Conservation (phyloP, 1,284 basidiomycete genomes). For the Puccinia horiana region DNA sequence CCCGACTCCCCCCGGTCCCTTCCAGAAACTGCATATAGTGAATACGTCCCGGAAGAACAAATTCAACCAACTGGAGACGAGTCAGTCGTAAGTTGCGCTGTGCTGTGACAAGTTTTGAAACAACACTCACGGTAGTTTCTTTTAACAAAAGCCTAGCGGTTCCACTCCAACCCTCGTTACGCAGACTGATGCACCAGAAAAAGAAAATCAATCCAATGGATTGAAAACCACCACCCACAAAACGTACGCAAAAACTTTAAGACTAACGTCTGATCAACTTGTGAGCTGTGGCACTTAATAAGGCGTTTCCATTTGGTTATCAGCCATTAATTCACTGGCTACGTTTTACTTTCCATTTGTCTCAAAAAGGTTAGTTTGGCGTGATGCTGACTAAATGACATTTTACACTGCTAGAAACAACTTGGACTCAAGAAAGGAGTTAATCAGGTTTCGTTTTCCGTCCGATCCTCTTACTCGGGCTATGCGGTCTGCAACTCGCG, state of each 20-base stretch:
- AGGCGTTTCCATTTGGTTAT: background rate
- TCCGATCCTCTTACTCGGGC: slow-evolving; percentile 78
- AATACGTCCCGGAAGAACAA: background rate
- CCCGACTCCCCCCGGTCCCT: slow-evolving; percentile 23
- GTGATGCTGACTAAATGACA: slow-evolving; percentile 1
- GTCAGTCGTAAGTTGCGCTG: slow-evolving; percentile 12
- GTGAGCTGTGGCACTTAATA: slow-evolving; percentile 60
- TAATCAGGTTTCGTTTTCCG: slow-evolving; percentile 90
- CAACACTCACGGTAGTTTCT: slow-evolving; percentile 1
- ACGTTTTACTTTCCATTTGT: background rate
- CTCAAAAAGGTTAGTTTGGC: background rate
- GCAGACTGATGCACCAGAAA: slow-evolving; percentile 51
- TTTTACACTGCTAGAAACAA: slow-evolving; percentile 66
- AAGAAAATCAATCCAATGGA: slow-evolving; percentile 48
- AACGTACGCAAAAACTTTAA: slow-evolving; percentile 86
- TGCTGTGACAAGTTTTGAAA: background rate
- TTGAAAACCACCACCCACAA: slow-evolving; percentile 56
- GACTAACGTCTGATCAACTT: slow-evolving; percentile 79
- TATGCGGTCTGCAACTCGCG: slow-evolving; percentile 83
- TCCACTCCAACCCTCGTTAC: background rate
- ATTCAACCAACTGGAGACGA: background rate
- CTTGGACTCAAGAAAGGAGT: slow-evolving; percentile 83
- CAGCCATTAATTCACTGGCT: background rate
- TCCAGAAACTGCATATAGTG: background rate
- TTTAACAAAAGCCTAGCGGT: background rate